Conservation (phyloP, 768 basidiomycete genomes). For the Lactarius deliciosus region DNA sequence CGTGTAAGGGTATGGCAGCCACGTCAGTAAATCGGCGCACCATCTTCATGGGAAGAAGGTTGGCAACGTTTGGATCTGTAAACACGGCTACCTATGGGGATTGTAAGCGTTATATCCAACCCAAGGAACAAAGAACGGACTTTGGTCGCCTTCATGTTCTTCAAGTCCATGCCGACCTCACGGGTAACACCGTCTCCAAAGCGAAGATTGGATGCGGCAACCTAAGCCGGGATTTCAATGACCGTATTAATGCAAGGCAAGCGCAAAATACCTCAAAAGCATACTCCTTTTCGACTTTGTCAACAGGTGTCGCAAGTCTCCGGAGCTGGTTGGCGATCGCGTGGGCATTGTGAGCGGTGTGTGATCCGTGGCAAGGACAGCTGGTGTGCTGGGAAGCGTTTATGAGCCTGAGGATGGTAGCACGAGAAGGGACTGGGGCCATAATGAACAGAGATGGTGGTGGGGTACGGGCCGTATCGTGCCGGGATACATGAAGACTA, state of each 20-base stretch:
- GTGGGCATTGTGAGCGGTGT: slow-evolving; percentile 42
- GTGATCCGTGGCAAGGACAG: slow-evolving; percentile 79
- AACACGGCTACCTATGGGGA: slow-evolving; percentile 84
- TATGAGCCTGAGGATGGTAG: slow-evolving; percentile 69
- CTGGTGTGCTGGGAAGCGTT: slow-evolving; percentile 67
- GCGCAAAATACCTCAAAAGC: slow-evolving; percentile 71
- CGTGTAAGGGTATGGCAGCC: neutral
- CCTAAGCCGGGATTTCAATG: slow-evolving; percentile 40
- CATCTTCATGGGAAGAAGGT: slow-evolving; percentile 77
- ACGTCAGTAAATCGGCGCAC: slow-evolving; percentile 44
- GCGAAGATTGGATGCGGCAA: slow-evolving; percentile 83
- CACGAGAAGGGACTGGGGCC: slow-evolving; percentile 48
- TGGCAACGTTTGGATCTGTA: slow-evolving; percentile 84
- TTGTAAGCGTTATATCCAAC: neutral
- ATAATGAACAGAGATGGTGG: slow-evolving; percentile 27
- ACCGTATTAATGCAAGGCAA: neutral
- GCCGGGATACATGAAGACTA: neutral
- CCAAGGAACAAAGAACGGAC: slow-evolving; percentile 40
- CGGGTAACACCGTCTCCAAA: slow-evolving; percentile 89
- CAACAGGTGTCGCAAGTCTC: slow-evolving; percentile 75
- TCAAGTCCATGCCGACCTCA: slow-evolving; percentile 92
- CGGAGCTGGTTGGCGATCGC: slow-evolving; percentile 62
- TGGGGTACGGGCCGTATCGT: neutral
- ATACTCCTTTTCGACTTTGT: slow-evolving; percentile 76
- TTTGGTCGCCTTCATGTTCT: slow-evolving; percentile 90